Conservation (phyloP, 1,284 basidiomycete genomes). For the Exsudoporus floridanus region DNA sequence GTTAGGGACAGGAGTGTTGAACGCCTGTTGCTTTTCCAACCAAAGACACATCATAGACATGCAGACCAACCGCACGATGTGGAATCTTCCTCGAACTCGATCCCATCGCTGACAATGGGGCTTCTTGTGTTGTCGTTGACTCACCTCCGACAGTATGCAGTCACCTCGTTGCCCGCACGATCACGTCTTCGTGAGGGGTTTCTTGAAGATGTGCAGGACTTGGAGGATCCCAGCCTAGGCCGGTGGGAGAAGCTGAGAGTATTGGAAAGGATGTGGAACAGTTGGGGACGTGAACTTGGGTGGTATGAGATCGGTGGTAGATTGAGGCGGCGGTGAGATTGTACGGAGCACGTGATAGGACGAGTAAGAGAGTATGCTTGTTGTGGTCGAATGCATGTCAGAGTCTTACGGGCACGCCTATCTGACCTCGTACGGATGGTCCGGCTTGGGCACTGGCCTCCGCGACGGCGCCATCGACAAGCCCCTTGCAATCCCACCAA, state of each 20-base stretch:
- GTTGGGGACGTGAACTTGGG: slow-evolving; percentile 68
- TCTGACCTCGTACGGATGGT: slow-evolving; percentile 84
- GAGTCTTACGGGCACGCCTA: slow-evolving; percentile 60
- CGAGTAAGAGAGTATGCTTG: background rate
- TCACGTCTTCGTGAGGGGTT: slow-evolving; percentile 75
- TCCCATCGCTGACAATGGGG: slow-evolving; percentile 65
- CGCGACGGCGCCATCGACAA: slow-evolving; percentile 65
- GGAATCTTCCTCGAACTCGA: slow-evolving; percentile 23
- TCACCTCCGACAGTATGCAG: slow-evolving; percentile 63
- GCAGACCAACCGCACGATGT: slow-evolving; percentile 8
- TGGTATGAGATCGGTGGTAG: slow-evolving; percentile 44
- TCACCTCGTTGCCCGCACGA: slow-evolving; percentile 50
- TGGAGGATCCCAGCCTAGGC: slow-evolving; percentile 74
- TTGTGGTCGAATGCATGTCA: slow-evolving; percentile 10
- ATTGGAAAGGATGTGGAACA: slow-evolving; percentile 89
- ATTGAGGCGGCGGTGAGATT: background rate
- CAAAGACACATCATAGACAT: slow-evolving; percentile 23
- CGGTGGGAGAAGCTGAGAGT: slow-evolving; percentile 73
- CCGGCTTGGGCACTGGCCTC: slow-evolving; percentile 76
- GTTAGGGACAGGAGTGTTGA: slow-evolving; percentile 60
- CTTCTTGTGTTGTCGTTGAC: slow-evolving; percentile 73
- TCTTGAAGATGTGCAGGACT: slow-evolving; percentile 80
- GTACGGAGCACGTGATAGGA: slow-evolving; percentile 13
- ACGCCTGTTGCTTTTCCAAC: slow-evolving; percentile 61
- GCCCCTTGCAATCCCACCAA: slow-evolving; percentile 79